A percentile compares a stretch with the other conserved stretches of the same genome.
Evolutionary conservation across 2,329 filamentous ascomycete genomes (phyloP).

Genomic region (Microcyclosporella mali): DNA sequence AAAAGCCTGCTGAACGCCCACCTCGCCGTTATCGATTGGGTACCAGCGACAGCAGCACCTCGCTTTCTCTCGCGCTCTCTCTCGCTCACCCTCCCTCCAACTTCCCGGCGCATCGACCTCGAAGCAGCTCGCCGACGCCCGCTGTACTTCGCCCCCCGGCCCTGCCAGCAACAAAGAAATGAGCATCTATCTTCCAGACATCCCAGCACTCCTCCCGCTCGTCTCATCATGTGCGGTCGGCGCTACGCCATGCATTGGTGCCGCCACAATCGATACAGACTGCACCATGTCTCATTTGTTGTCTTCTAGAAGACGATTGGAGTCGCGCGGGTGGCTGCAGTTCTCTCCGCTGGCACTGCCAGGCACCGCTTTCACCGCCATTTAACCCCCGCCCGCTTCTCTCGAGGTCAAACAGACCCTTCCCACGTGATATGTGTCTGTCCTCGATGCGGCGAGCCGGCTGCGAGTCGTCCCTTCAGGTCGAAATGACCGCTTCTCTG

Average conservation of each 20-base stretch:
- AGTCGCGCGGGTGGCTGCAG: constrained; percentile 24
- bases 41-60: too few species aligned
- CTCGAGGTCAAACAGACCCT: neutral
- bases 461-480: neutral
- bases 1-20: too few species aligned
- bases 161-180: constrained; percentile 2
- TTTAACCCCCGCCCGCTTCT: constrained; percentile 19
- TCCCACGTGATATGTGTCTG: neutral
- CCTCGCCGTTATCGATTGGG: too few species aligned
- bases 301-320: constrained; percentile 26
- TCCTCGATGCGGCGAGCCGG: neutral
- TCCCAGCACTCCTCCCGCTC: neutral
- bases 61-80: too few species aligned
- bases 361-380: constrained; percentile 26
- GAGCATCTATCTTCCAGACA: neutral
- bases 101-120: too few species aligned
- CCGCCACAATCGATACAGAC: constrained; percentile 15
- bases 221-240: constrained; percentile 14
- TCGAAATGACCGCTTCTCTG: neutral
- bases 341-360: constrained; percentile 20
- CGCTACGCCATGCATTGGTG: constrained; percentile 15
- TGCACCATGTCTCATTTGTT: constrained; percentile 23
- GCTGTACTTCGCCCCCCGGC: constrained; percentile 5
- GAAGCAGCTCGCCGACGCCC: neutral
- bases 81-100: too few species aligned